Evolutionary conservation across 305 asterid genomes (phyloP).

Genomic region (Solanum hybrid): DNA sequence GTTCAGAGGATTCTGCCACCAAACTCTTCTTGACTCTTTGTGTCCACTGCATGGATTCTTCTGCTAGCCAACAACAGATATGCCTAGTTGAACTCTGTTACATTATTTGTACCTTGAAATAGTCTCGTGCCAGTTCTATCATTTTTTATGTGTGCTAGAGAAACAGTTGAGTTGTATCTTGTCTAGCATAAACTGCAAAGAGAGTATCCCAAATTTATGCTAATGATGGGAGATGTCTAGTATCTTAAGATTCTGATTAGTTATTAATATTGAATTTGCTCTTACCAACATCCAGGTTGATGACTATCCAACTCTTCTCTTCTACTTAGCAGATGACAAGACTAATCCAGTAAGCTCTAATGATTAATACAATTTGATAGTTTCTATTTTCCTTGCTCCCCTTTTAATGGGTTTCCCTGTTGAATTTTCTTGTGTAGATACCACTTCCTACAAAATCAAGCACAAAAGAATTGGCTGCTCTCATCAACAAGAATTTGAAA

Average conservation of each 20-base stretch:
- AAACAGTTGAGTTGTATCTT: not conserved
- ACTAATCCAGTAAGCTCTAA: constrained; percentile 42
- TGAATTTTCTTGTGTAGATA: constrained; percentile 30
- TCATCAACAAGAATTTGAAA: constrained; percentile 63
- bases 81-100: not conserved
- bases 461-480: constrained; percentile 62
- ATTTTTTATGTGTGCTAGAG: not conserved
- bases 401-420: not conserved
- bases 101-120: not conserved
- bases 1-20: not conserved
- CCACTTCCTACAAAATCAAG: constrained; percentile 53
- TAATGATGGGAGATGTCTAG: not conserved
- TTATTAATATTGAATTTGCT: not conserved
- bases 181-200: not conserved
- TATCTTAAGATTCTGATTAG: not conserved
- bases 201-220: not conserved
- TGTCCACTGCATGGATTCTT: not conserved
- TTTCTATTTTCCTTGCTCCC: not conserved
- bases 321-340: constrained; percentile 66
- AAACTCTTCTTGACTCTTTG: not conserved
- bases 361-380: not conserved
- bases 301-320: constrained; percentile 67
- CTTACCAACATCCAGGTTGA: constrained; percentile 46
- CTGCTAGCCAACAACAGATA: not conserved
- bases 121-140: not conserved